Evolutionary conservation across 1,284 basidiomycete species (phyloP).

Genomic region (Trichosporon inkin): DNA sequence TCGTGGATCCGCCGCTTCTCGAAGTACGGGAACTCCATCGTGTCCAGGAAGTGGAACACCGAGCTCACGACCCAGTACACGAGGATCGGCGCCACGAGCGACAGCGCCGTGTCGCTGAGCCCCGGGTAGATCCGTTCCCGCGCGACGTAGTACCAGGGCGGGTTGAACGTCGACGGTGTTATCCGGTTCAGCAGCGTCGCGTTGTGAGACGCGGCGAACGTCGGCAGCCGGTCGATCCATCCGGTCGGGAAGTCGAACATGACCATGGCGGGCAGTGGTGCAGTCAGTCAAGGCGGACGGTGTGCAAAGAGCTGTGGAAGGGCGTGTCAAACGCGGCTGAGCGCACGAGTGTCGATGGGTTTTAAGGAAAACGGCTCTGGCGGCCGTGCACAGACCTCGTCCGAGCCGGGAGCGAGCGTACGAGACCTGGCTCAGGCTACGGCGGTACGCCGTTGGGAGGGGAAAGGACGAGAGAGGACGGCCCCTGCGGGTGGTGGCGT

Average conservation of each 20-base stretch:
- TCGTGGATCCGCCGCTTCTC: slow-evolving; percentile 86
- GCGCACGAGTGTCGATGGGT: not conserved
- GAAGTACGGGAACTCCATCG: slow-evolving; percentile 68
- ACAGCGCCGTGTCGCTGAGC: slow-evolving; percentile 68
- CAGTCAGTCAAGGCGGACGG: not conserved
- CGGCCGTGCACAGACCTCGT: no score
- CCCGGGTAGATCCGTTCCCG: slow-evolving; percentile 56
- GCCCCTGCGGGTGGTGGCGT: no score
- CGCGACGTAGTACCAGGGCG: slow-evolving; percentile 60
- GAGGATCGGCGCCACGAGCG: slow-evolving; percentile 69
- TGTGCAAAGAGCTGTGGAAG: not conserved
- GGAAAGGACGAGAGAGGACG: no score
- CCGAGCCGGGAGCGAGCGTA: no score
- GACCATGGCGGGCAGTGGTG: not conserved
- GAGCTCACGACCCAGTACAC: slow-evolving; percentile 85
- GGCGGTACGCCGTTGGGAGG: no score
- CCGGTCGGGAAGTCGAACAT: slow-evolving; percentile 18
- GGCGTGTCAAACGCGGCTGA: not conserved
- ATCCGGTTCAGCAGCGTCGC: slow-evolving; percentile 39
- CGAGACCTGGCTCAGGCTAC: no score
- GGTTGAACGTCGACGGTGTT: slow-evolving; percentile 36
- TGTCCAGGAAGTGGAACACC: slow-evolving; percentile 78
- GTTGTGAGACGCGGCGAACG: slow-evolving; percentile 29
- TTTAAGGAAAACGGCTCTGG: not conserved
- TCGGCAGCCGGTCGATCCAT: slow-evolving; percentile 20